Percentiles rank a stretch among this genome's conserved stretches.
phyloP scores from a whole-genome alignment of 139 green algal species.

The Tetradesmus obliquus region DNA sequence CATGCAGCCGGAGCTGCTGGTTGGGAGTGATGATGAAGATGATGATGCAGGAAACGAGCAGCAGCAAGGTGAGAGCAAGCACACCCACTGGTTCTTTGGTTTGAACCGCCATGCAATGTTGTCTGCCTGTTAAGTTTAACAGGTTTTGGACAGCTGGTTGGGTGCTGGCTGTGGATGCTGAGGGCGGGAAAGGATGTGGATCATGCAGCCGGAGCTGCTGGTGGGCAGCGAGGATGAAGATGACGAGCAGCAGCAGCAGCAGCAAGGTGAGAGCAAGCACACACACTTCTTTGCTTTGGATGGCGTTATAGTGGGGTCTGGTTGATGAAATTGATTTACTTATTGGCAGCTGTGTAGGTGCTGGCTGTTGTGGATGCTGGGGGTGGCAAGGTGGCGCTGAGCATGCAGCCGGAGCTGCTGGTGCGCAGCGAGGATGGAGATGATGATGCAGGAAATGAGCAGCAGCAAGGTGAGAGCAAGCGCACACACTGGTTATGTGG shows the following conservation, averaged over 20 bases:
- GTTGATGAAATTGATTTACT: too few relatives aligned
- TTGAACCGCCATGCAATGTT: too few relatives aligned
- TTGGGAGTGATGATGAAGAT: constrained; percentile 53
- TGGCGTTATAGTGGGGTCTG: too few relatives aligned
- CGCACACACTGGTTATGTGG: too few relatives aligned
- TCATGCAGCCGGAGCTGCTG: too few relatives aligned
- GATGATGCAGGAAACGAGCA: not conserved
- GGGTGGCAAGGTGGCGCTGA: constrained; percentile 67
- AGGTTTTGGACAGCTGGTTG: too few relatives aligned
- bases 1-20: constrained; percentile 77
- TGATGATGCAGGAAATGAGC: not conserved
- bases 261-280: not conserved
- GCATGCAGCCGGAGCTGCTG: constrained; percentile 76
- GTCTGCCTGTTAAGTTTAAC: too few relatives aligned
- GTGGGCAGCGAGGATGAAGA: constrained; percentile 11
- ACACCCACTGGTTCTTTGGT: too few relatives aligned
- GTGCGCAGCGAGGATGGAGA: constrained; percentile 54
- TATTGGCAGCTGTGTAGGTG: too few relatives aligned
- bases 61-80: not conserved
- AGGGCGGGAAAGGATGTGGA: not conserved
- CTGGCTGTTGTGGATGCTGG: constrained; percentile 5
- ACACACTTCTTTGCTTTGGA: too few relatives aligned
- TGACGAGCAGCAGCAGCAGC: constrained; percentile 46
- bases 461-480: too few relatives aligned
- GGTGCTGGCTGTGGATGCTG: not conserved